Evolutionary conservation across 2,329 filamentous ascomycete genomes (phyloP), one percentile per base, ranked within the genome.

Genomic region (Botrytis byssoidea): DNA sequence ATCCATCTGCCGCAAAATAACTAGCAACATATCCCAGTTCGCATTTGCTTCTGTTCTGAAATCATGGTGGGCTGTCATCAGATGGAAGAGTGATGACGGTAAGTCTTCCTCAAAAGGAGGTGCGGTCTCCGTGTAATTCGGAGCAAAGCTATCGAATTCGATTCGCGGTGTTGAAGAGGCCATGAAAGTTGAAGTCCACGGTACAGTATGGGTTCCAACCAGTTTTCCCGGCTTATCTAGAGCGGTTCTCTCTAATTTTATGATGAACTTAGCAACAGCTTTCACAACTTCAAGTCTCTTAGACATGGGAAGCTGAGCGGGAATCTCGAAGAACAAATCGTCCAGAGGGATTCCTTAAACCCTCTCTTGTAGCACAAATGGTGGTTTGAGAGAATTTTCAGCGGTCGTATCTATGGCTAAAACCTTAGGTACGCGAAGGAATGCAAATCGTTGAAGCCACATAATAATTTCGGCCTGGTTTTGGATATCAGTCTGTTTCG

Each of bases 101-200:
- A 63, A 42, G 3, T 42, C 25, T 14, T 42, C 25, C 7, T 63
- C 18, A n/a, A 20, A 25, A n/a, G 60, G 22, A n/a, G 60, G 4
- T 4, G 5, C 14, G 25, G 0, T 22, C 37, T 40, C 35, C 25
- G 1, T 25, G 12, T 3, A 25, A 29, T 20, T 16, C 22, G 0
- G 5, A 40, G 8, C 9, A 25, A 63, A 29, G 10, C 35, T 6
- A 42, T 6, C 60, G 16, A 63, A 40, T 18, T 42, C 37, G 9
- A 42, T 37, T 18, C 25, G 35, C 18, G 60, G 5, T n/a, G 10
- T 42, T 5, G 6, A 29, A 42, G 22, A 18, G 42, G 6, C 60
- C 4, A 63, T 7, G 3, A 37, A 42, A 14, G 22, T 29, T 42
- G 60, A 42, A 16, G 35, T 42, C 60, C 60, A 63, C 25, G 37